Conservation (phyloP, 2,329 filamentous ascomycete genomes). For the Penicillium fuscoglaucum region DNA sequence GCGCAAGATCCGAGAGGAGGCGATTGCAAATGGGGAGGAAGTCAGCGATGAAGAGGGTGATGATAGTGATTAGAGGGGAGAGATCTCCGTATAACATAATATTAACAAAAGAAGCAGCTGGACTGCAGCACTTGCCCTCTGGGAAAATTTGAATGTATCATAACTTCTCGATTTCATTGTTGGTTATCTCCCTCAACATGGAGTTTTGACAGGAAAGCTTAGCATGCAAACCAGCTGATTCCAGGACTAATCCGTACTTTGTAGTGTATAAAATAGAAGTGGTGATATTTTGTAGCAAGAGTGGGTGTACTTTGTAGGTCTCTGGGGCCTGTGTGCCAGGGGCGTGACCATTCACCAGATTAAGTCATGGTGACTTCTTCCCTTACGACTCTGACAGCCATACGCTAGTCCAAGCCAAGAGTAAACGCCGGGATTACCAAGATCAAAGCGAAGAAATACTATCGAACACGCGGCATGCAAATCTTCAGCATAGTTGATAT, state of each 20-base stretch:
- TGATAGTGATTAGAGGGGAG: slow-evolving; percentile 10
- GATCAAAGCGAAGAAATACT: neutral
- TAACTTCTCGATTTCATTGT: neutral
- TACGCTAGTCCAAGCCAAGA: neutral
- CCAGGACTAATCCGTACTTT: neutral
- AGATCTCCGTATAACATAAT: slow-evolving; percentile 12
- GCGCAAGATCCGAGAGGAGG: slow-evolving; percentile 53
- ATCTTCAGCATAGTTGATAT: neutral
- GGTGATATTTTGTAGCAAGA: neutral
- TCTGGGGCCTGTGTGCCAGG: neutral
- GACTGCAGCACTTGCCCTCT: neutral
- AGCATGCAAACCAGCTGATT: neutral
- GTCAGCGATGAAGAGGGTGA: slow-evolving; percentile 49
- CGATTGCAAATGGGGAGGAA: slow-evolving; percentile 55
- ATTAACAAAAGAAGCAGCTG: slow-evolving; percentile 3
- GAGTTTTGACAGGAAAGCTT: too few species aligned
- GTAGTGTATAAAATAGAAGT: neutral
- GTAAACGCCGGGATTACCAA: neutral
- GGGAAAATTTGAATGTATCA: neutral
- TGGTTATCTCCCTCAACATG: neutral
- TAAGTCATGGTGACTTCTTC: neutral
- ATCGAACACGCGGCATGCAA: neutral
- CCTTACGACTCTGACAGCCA: neutral
- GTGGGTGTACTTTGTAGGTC: neutral
- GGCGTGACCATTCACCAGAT: neutral